Percentiles rank a stretch among this genome's conserved stretches.
Conservation (phyloP, 2,329 filamentous ascomycete genomes). For the Pezicula carpinea region DNA sequence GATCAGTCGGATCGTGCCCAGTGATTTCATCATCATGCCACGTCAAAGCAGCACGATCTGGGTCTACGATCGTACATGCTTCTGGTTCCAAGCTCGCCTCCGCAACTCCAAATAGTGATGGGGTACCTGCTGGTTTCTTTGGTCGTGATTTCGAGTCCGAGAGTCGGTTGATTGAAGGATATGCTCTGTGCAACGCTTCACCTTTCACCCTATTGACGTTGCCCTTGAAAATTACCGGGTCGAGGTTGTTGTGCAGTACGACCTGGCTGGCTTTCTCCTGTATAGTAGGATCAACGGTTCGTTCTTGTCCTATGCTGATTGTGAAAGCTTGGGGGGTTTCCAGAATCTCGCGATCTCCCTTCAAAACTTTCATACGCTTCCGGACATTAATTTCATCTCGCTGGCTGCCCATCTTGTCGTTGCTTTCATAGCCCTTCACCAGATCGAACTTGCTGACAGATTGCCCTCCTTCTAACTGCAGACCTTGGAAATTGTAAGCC, state of each 20-base stretch:
- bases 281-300: conserved; percentile 11
- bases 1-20: conserved; percentile 58
- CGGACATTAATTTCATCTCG: conserved; percentile 14
- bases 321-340: conserved; percentile 19
- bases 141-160: conserved; percentile 23
- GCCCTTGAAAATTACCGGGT: conserved; percentile 23
- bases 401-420: conserved; percentile 2
- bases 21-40: conserved; percentile 68
- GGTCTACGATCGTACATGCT: conserved; percentile 16
- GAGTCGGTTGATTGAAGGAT: conserved; percentile 25
- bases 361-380: conserved; percentile 19
- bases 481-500: conserved; percentile 25
- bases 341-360: conserved; percentile 18
- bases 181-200: conserved; percentile 15
- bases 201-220: conserved; percentile 9
- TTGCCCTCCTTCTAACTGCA: conserved; percentile 20
- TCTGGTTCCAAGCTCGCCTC: conserved; percentile 5
- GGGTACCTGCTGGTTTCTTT: conserved; percentile 22
- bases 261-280: conserved; percentile 11
- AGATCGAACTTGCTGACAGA: conserved; percentile 18
- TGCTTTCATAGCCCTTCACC: neutral
- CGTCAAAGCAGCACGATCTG: conserved; percentile 50
- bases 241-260: conserved; percentile 18
- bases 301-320: conserved; percentile 10
- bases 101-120: conserved; percentile 13